Evolutionary conservation across 768 basidiomycete genomes (phyloP).

Genomic region (Chalciporus chontae): DNA sequence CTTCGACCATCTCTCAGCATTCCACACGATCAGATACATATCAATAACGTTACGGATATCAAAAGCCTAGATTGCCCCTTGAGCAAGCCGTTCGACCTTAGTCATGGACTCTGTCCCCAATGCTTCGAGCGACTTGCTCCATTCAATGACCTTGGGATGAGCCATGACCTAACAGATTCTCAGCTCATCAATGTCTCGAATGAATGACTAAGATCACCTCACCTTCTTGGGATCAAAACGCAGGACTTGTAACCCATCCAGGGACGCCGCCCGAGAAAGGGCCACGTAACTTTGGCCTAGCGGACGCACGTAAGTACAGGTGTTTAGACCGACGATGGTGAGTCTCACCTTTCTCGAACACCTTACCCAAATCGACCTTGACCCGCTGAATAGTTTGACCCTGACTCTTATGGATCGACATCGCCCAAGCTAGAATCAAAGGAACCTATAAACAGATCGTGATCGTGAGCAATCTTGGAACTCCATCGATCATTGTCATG

Average conservation of each 20-base stretch:
- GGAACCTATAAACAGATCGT: conserved; percentile 46
- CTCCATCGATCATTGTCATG: neutral
- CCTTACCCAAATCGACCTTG: conserved; percentile 58
- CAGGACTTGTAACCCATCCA: conserved; percentile 53
- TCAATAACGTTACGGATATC: neutral
- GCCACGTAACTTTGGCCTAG: conserved; percentile 48
- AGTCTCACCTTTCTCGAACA: conserved; percentile 55
- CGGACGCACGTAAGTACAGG: neutral
- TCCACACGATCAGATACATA: conserved; percentile 6
- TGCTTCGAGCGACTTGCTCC: conserved; percentile 33
- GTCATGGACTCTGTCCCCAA: neutral
- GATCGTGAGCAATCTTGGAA: neutral
- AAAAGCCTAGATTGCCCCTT: neutral
- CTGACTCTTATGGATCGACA: conserved; percentile 77
- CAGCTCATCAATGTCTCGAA: neutral
- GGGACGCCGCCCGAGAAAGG: conserved; percentile 48
- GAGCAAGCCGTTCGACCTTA: neutral
- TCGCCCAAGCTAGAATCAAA: conserved; percentile 73
- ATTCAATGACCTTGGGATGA: conserved; percentile 42
- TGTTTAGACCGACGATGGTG: too few species aligned
- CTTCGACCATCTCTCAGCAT: neutral
- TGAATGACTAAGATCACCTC: neutral
- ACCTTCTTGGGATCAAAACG: conserved; percentile 53
- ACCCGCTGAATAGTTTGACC: conserved; percentile 69
- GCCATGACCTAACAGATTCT: conserved; percentile 35